phyloP scores from a whole-genome alignment of 306 rosid genomes.

The Abrus precatorius region DNA sequence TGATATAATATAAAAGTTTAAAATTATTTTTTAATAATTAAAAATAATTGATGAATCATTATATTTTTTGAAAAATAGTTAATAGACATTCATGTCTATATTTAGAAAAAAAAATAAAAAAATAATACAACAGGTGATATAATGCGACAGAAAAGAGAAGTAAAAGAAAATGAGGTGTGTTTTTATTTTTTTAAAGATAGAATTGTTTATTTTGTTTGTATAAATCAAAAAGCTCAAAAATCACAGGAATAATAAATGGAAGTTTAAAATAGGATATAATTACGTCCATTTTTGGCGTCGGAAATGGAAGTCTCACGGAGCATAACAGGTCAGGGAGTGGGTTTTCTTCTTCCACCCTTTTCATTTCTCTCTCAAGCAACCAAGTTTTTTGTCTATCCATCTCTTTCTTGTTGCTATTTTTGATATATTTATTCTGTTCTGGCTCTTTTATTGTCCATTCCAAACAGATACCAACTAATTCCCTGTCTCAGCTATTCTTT shows the following conservation, averaged over 20 bases:
- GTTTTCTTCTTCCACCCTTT: constrained; percentile 45
- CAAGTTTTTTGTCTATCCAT: constrained; percentile 50
- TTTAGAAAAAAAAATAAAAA: too few relatives aligned
- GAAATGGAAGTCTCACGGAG: constrained; percentile 24
- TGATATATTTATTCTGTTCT: background rate
- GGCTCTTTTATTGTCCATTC: constrained; percentile 31
- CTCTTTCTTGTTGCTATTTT: constrained; percentile 21
- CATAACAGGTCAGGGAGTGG: constrained; percentile 38
- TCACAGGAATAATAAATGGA: constrained; percentile 1
- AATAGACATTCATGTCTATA: too few relatives aligned
- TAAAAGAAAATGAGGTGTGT: too few relatives aligned
- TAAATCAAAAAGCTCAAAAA: background rate
- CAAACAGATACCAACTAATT: constrained; percentile 37
- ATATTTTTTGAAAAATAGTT: too few relatives aligned
- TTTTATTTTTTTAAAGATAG: too few relatives aligned
- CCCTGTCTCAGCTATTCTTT: background rate
- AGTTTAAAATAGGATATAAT: constrained; percentile 39
- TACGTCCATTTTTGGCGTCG: constrained; percentile 35
- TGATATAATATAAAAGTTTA: too few relatives aligned
- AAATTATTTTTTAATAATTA: too few relatives aligned
- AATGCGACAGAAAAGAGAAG: too few relatives aligned
- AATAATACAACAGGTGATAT: too few relatives aligned
- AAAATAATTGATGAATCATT: too few relatives aligned
- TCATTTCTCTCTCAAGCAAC: constrained; percentile 45
- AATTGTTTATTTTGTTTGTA: too few relatives aligned